Percentiles rank a stretch among this genome's conserved stretches.
Evolutionary conservation across 148 eudicot genomes (phyloP).

Genomic region (Nepenthes mirabilis): DNA sequence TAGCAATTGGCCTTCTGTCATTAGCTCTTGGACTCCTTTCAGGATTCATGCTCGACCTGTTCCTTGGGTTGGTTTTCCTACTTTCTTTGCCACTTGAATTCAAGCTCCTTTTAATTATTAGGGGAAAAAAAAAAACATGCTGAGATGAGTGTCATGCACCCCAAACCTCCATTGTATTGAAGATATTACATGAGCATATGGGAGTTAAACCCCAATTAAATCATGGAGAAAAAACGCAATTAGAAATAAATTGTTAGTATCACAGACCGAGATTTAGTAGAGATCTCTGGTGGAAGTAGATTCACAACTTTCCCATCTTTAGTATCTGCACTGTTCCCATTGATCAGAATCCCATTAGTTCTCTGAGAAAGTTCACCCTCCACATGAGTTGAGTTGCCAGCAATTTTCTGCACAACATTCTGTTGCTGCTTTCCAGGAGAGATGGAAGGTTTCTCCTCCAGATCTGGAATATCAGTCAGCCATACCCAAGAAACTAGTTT

Average conservation of each 20-base stretch:
- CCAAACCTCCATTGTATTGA: too few species aligned
- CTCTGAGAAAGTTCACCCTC: conserved; percentile 34
- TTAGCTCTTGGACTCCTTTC: conserved; percentile 18
- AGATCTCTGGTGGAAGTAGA: conserved; percentile 11
- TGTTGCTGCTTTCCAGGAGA: conserved; percentile 20
- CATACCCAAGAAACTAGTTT: conserved; percentile 5
- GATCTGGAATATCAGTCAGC: conserved; percentile 17
- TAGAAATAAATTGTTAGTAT: conserved; percentile 2
- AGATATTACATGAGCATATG: background rate
- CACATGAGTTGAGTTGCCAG: conserved; percentile 16
- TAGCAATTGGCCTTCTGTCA: background rate
- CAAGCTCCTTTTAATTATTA: conserved; percentile 18
- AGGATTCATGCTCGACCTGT: conserved; percentile 17
- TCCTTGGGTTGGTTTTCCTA: conserved; percentile 21
- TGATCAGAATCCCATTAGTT: conserved; percentile 15
- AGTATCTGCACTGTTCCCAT: conserved; percentile 24
- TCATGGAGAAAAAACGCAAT: background rate
- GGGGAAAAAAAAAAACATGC: too few species aligned
- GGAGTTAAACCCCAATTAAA: background rate
- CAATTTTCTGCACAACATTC: conserved; percentile 18
- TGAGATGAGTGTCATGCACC: too few species aligned
- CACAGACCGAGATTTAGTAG: conserved; percentile 49
- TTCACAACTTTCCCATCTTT: conserved; percentile 19
- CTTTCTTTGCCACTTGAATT: conserved; percentile 27
- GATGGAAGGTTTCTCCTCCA: conserved; percentile 23